Conservation (phyloP, 2,329 filamentous ascomycete genomes). For the Claviceps sp. region DNA sequence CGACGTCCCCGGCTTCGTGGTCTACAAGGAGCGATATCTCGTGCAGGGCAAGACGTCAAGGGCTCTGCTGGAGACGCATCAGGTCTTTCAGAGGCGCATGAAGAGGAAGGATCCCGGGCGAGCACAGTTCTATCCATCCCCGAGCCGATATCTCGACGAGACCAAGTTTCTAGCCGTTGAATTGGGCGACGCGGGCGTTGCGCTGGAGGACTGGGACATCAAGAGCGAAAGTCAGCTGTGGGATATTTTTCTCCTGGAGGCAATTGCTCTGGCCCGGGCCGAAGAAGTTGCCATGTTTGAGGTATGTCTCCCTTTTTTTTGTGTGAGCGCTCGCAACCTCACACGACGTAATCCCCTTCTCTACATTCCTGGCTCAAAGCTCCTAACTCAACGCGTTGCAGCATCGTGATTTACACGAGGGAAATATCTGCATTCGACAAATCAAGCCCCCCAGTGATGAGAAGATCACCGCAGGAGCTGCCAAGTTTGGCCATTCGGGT, state of each 20-base stretch:
- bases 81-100: constrained; percentile 38
- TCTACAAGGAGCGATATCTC: constrained; percentile 51
- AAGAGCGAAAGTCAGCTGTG: constrained; percentile 38
- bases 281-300: constrained; percentile 47
- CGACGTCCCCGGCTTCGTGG: constrained; percentile 50
- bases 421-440: constrained; percentile 46
- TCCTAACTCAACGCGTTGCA: constrained; percentile 15
- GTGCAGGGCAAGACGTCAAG: constrained; percentile 42
- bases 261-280: constrained; percentile 45
- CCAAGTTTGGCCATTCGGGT: constrained; percentile 44
- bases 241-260: constrained; percentile 49
- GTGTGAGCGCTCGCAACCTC: background rate
- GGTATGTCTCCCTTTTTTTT: constrained; percentile 22
- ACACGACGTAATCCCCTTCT: too few relatives aligned
- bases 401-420: constrained; percentile 54
- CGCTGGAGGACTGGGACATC: constrained; percentile 45
- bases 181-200: constrained; percentile 47
- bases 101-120: constrained; percentile 42
- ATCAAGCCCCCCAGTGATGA: constrained; percentile 20
- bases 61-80: constrained; percentile 45
- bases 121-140: constrained; percentile 48
- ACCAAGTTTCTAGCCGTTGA: constrained; percentile 49
- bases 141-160: constrained; percentile 42
- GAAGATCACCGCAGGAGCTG: constrained; percentile 13
- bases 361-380: background rate